These are phyloP conservation scores for Hygrocybe coccinea DNA, from an alignment of 768 basidiomycete species.

Conservation along the genomic window DNA sequence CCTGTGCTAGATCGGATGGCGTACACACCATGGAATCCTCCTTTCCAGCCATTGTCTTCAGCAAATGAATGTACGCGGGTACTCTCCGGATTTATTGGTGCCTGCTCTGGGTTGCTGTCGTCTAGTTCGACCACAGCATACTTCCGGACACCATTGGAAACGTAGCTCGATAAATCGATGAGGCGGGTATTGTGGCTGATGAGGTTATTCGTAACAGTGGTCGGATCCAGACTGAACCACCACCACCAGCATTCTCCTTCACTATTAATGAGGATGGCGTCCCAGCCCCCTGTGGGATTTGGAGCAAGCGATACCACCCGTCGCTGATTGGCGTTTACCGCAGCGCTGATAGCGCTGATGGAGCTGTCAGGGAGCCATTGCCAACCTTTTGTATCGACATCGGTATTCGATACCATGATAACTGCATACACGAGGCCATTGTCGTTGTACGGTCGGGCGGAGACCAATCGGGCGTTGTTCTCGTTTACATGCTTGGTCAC, in stretches of 20 bases:
- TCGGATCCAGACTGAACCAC: not conserved
- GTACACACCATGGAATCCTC: slow-evolving; percentile 4
- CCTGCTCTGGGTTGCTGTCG: slow-evolving; percentile 1
- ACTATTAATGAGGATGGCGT: not conserved
- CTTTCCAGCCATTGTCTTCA: not conserved
- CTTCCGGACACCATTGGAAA: not conserved
- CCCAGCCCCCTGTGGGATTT: not conserved
- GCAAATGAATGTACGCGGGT: not conserved
- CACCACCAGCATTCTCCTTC: slow-evolving; percentile 3
- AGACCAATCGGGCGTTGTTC: not conserved
- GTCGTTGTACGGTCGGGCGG: not conserved
- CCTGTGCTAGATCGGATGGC: not conserved
- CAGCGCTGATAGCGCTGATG: not conserved
- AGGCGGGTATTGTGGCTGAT: not conserved
- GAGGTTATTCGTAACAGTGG: not conserved
- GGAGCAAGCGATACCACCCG: not conserved
- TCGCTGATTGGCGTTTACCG: not conserved
- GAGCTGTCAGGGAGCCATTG: not conserved
- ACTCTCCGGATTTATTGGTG: slow-evolving; percentile 3
- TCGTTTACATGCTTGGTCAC: not conserved
- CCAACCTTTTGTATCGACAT: not conserved
- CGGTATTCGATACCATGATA: slow-evolving; percentile 3
- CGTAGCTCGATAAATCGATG: slow-evolving; percentile 1
- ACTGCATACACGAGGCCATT: not conserved
- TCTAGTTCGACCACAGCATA: slow-evolving; percentile 3